Percentiles rank a stretch among this genome's conserved stretches.
phyloP scores from a whole-genome alignment of 352 stramenopile species.

The Phytophthora pinifolia region DNA sequence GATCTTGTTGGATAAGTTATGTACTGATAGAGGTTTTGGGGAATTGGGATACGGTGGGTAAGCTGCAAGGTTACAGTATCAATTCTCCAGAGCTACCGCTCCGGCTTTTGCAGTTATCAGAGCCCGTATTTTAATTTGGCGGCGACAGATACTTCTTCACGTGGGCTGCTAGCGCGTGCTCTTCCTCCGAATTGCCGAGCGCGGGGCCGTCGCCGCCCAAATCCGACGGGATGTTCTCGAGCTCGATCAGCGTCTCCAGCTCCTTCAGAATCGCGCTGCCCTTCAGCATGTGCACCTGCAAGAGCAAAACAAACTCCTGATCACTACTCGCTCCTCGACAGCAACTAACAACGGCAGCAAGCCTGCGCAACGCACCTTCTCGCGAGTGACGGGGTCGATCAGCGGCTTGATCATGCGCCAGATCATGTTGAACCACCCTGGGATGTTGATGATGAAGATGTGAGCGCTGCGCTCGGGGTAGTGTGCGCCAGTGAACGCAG shows the following conservation, averaged over 20 bases:
- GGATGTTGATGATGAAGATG: slow-evolving; percentile 96
- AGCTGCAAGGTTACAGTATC: too few species aligned
- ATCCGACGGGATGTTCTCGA: slow-evolving; percentile 69
- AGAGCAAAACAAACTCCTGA: slow-evolving; percentile 11
- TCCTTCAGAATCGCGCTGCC: slow-evolving; percentile 74
- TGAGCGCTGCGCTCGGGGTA: slow-evolving; percentile 93
- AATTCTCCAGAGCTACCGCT: too few species aligned
- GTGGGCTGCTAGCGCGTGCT: slow-evolving; percentile 60
- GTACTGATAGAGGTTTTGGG: too few species aligned
- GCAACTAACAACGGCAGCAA: neutral
- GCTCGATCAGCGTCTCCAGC: slow-evolving; percentile 69
- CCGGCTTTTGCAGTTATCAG: too few species aligned
- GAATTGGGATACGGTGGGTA: too few species aligned
- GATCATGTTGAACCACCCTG: slow-evolving; percentile 94
- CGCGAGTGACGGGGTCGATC: slow-evolving; percentile 92
- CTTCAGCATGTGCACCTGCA: slow-evolving; percentile 82
- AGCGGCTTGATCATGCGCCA: slow-evolving; percentile 94
- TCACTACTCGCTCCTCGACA: neutral
- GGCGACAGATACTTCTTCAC: slow-evolving; percentile 64
- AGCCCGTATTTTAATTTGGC: slow-evolving; percentile 14
- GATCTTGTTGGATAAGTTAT: too few species aligned
- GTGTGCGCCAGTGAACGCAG: slow-evolving; percentile 88
- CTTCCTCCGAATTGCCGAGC: slow-evolving; percentile 74
- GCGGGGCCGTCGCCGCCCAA: slow-evolving; percentile 59
- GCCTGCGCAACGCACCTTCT: slow-evolving; percentile 83